These are phyloP conservation scores for Eucalyptus curtisii DNA, from an alignment of 345 rosid species.

Conservation along the genomic window DNA sequence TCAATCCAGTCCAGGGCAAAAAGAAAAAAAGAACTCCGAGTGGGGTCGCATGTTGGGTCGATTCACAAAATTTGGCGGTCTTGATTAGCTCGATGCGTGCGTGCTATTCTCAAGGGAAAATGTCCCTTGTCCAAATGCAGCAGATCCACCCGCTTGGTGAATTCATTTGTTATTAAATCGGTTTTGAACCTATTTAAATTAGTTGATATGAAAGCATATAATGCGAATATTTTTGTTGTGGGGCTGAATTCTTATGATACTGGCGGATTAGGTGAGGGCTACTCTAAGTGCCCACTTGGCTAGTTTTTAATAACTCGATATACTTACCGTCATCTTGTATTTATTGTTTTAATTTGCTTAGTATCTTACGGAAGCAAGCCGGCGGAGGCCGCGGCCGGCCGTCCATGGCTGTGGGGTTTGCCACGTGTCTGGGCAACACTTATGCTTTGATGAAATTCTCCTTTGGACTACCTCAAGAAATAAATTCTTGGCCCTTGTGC, in stretches of 20 bases:
- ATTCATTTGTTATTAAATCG: too few relatives aligned
- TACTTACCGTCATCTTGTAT: neutral
- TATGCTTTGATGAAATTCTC: neutral
- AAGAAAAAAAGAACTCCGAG: too few relatives aligned
- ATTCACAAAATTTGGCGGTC: too few relatives aligned
- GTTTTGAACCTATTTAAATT: too few relatives aligned
- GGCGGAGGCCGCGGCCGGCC: neutral
- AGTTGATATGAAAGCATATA: neutral
- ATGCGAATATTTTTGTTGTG: neutral
- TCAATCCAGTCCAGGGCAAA: too few relatives aligned
- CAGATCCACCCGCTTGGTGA: too few relatives aligned
- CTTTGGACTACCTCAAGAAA: neutral
- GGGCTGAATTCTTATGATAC: neutral
- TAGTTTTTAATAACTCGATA: neutral
- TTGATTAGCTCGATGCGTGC: too few relatives aligned
- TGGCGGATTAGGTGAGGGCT: neutral
- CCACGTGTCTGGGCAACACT: neutral
- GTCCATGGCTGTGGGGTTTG: neutral
- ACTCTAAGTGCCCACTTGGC: neutral
- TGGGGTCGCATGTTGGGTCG: too few relatives aligned
- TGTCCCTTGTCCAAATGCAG: too few relatives aligned
- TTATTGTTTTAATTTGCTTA: neutral
- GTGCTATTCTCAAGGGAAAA: too few relatives aligned
- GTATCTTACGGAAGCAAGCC: neutral
- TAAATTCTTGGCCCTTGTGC: neutral